Base-by-base conservation (phyloP, 805 yeast genomes). In the Nakazawaea laoshanensis region DNA sequence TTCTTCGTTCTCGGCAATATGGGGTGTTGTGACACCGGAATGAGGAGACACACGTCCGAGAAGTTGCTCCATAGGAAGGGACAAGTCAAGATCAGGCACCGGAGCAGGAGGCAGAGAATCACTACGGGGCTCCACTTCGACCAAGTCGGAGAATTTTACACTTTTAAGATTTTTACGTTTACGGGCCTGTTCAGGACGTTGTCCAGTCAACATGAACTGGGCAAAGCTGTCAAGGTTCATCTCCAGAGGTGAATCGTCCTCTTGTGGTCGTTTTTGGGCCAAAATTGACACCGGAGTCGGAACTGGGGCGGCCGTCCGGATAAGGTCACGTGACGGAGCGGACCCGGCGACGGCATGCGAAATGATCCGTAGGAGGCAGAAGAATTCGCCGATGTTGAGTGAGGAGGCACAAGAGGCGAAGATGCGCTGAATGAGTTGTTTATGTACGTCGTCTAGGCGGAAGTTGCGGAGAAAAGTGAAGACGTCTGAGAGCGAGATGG, bases 181-280 rank as follows among this genome's bases (percentile, higher is more conserved):
- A 46, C 48, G 51, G 42, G 35, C 34, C 17, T 16, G 15, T 7
- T 29, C 24, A 16, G 85, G 85, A 24, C 83, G 59, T 42, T 78
- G 74, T 2, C 96, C 96, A 0, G 95, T 85, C 44, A 88, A 58
- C 46, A 86, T 65, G 47, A 88, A 76, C 42, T 81, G 78, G 12
- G 95, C 83, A 53, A 88, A 88, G 19, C 86, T 74, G 52, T 88
- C 95, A 43, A 88, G 61, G 49, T 88, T 95, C 16, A 85, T 65
- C 34, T 74, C n/a, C 74, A 18, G 37, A 17, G 25, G 35, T 18
- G 26, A 7, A 18, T 61, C 65, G 2, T 51, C 52, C 27, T 73
- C 78, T 27, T 64, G 62, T 25, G 57, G 64, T 35, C 82, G 61
- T 41, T 73, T 77, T 32, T 70, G 65, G 4, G 80, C 62, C 39